Evolutionary conservation across 805 yeast species (phyloP), one percentile per base, ranked within the genome.

Genomic region (Zygotorulaspora florentina): DNA sequence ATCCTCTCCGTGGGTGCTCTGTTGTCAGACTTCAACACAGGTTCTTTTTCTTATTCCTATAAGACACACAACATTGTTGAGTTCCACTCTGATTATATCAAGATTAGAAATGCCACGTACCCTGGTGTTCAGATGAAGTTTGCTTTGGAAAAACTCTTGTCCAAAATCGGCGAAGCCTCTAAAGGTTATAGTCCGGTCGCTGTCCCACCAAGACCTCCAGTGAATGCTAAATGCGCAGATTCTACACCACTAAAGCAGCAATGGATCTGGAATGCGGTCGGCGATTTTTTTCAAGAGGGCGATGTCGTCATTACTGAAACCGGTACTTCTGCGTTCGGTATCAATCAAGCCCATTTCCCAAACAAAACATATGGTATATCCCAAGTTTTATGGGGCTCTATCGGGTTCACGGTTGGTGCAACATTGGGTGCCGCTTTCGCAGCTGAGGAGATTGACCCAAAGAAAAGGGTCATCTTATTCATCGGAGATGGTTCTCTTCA

Each of bases 21-120:
- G 64, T 72, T 87, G 62, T 85, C 93, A 40, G 96, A 87, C 69
- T 87, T 84, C 80, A 87, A 87, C 76, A 87, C 96, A 40, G 95
- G 95, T 64, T 84, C 95, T 16, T 83, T 83, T 74, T 80, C 88
- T 31, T 83, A 83, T 71, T 76, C 83, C 46, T 82, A 82, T 73
- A 76, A 79, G 67, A 83, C 90, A 57, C 80, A 77, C 67, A 83
- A 83, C 71, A 77, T 83, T 59, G 78, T 83, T 54, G 90, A 83
- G 70, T 81, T 83, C 77, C 90, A 83, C 70, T 82, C 89, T 15
- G 85, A 83, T 69, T 74, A 80, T 72, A 79, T 81, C 63, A 82
- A 82, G 70, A 79, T 83, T 64, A 79, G 74, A 64, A 77, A 72
- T 58, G 89, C 88, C 47, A 75, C 79, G 30, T 83, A 77, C 76